Conservation (phyloP, 2,329 filamentous ascomycete genomes). For the Cordyceps javanica region DNA sequence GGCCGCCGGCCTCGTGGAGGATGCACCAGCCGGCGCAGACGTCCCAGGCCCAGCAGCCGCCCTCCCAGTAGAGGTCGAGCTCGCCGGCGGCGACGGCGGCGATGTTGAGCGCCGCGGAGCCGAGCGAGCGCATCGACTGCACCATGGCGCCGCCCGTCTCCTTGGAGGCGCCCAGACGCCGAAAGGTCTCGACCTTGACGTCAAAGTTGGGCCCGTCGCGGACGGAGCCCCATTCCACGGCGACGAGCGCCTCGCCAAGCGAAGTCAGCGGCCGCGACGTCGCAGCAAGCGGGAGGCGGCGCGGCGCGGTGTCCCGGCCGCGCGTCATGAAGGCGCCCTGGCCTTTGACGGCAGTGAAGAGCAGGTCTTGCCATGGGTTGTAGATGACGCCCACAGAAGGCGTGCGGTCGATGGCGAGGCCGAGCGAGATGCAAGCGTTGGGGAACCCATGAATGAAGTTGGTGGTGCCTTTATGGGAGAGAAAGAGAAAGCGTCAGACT, state of each 20-base stretch:
- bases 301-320: conserved; percentile 27
- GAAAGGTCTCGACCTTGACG: conserved; percentile 62
- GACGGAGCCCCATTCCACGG: conserved; percentile 67
- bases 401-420: conserved; percentile 55
- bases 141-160: conserved; percentile 68
- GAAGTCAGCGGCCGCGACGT: conserved; percentile 51
- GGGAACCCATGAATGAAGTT: conserved; percentile 77
- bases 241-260: conserved; percentile 59
- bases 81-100: conserved; percentile 66
- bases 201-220: conserved; percentile 65
- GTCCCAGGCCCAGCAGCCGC: conserved; percentile 80
- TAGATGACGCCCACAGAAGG: conserved; percentile 71
- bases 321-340: conserved; percentile 56
- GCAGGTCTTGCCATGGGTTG: conserved; percentile 65
- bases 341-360: conserved; percentile 65
- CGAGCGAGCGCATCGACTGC: conserved; percentile 64
- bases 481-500: background rate
- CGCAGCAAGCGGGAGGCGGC: conserved; percentile 34
- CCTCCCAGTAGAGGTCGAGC: conserved; percentile 75
- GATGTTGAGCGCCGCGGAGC: conserved; percentile 69
- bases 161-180: conserved; percentile 49
- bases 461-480: conserved; percentile 44
- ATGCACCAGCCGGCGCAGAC: conserved; percentile 79
- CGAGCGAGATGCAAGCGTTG: conserved; percentile 70
- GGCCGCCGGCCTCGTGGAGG: conserved; percentile 65